Evolutionary conservation across 345 rosid genomes (phyloP), one percentile per base, ranked within the genome.

Genomic region (Physaria fendleri): DNA sequence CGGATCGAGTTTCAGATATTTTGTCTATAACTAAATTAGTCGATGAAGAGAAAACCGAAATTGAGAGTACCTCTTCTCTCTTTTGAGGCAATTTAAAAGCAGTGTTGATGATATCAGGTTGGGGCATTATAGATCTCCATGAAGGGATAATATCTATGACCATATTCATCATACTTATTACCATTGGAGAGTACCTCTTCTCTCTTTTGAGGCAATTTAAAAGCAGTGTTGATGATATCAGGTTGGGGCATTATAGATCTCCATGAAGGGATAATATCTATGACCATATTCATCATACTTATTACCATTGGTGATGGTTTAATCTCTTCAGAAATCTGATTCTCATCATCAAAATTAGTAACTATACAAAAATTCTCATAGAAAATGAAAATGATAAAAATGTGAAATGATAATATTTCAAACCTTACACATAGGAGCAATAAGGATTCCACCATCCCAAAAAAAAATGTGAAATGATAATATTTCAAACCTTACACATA

Each of bases 391-490:
- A n/a, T n/a, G n/a, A n/a, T n/a, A n/a, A n/a, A n/a, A n/a, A 52
- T 24, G 42, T 13, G 51, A 12, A 46, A 9, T 18, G 42, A 14
- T n/a, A 56, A 50, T 16, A 1, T 49, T 47, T 40, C 23, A 89
- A n/a, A n/a, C 99, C 94, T 85, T 87, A 65, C 95, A 86, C 95
- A 89, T 87, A 17, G 97, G 99, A 3, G 95, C 95, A 22, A 77
- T 82, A 73, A 89, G 57, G 59, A 93, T 58, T 8, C 85, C 94
- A 33, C 97, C 99, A 60, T 81, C 85, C 94, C 97, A 93, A 30
- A 70, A 80, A n/a, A n/a, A n/a, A n/a, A 52, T 24, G 42, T 13
- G 51, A 12, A 46, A 9, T 18, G 42, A 14, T n/a, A 56, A 50
- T 16, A 1, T 49, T 47, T 40, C 23, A 89, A n/a, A n/a, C 99